phyloP scores from a whole-genome alignment of 2,329 filamentous ascomycete species.

The Neofusicoccum umdonicola region DNA sequence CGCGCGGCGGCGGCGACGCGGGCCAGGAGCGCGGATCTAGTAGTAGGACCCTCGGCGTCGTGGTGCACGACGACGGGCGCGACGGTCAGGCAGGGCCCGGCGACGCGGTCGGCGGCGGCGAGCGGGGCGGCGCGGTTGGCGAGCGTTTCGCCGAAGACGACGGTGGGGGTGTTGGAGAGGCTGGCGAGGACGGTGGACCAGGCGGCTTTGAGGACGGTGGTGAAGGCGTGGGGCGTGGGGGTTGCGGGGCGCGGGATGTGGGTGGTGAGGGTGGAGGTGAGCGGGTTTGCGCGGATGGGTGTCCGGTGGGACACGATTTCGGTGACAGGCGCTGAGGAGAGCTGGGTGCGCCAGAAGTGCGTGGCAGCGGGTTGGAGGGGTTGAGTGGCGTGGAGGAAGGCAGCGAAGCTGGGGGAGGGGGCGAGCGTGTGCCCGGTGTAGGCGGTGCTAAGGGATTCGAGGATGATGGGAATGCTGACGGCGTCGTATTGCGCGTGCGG shows the following conservation, averaged over 20 bases:
- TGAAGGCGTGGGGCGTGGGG: background rate
- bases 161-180: slow-evolving; percentile 33
- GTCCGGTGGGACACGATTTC: background rate
- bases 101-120: slow-evolving; percentile 35
- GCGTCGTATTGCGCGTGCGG: slow-evolving; percentile 21
- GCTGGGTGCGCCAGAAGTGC: background rate
- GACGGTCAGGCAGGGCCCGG: slow-evolving; percentile 30
- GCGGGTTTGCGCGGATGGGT: too few relatives aligned
- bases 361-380: slow-evolving; percentile 18
- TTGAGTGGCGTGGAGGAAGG: background rate
- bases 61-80: background rate
- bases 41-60: background rate
- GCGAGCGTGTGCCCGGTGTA: background rate
- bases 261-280: background rate
- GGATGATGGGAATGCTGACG: background rate
- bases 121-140: slow-evolving; percentile 40
- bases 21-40: background rate
- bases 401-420: background rate
- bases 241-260: too few relatives aligned
- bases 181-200: too few relatives aligned
- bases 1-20: fast-evolving
- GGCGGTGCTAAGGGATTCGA: background rate
- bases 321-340: background rate
- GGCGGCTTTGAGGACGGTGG: too few relatives aligned
- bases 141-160: slow-evolving; percentile 45